These are phyloP conservation scores for Debaryomyces castellii DNA, from an alignment of 805 yeast genomes.

Conservation along the genomic window DNA sequence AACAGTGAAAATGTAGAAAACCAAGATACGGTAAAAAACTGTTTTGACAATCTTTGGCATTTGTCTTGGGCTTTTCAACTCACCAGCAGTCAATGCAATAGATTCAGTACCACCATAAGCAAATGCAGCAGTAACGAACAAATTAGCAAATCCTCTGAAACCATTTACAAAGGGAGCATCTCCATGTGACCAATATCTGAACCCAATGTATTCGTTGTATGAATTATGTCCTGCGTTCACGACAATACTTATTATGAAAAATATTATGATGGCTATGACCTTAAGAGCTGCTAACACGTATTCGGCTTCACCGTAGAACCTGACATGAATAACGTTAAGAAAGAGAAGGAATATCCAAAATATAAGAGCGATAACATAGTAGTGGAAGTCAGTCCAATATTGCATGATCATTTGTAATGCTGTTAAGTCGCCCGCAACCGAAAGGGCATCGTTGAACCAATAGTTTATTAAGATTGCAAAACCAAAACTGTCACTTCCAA, in stretches of 20 bases:
- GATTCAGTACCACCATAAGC: constrained; percentile 52
- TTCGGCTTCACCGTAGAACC: constrained; percentile 43
- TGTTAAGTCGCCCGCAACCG: constrained; percentile 48
- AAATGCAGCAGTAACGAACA: constrained; percentile 52
- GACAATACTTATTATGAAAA: constrained; percentile 54
- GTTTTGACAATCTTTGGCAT: constrained; percentile 31
- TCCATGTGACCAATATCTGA: constrained; percentile 44
- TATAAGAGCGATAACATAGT: constrained; percentile 50
- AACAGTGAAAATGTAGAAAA: constrained; percentile 37
- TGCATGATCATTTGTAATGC: constrained; percentile 46
- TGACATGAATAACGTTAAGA: constrained; percentile 40
- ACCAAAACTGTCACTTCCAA: constrained; percentile 51
- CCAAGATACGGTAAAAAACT: constrained; percentile 31
- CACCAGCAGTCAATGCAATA: constrained; percentile 34
- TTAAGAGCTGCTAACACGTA: constrained; percentile 38
- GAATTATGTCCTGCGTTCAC: constrained; percentile 60
- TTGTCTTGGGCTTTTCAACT: constrained; percentile 28
- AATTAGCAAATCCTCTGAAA: constrained; percentile 50
- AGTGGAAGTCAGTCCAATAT: constrained; percentile 51
- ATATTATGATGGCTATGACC: constrained; percentile 54
- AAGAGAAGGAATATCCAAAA: constrained; percentile 52
- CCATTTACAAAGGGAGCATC: constrained; percentile 56
- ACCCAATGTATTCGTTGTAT: constrained; percentile 38
- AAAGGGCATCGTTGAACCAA: constrained; percentile 52
- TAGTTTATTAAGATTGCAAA: constrained; percentile 51